These are phyloP conservation scores for Botrytis hyacinthi DNA, from an alignment of 2,329 filamentous ascomycete species.

Conservation along the genomic window DNA sequence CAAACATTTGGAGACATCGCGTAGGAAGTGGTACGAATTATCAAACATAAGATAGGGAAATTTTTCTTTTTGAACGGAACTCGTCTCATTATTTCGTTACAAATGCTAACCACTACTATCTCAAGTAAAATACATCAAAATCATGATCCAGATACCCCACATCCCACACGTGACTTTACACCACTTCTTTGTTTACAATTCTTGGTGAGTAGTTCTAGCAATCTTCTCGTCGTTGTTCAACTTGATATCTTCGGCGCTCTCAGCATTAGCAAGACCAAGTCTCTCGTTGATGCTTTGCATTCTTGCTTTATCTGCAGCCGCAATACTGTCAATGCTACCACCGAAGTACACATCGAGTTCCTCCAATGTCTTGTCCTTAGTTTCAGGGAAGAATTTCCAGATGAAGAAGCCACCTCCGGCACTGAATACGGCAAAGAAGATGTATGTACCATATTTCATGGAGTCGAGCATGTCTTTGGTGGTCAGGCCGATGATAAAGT, in stretches of 20 bases:
- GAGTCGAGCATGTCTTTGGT: conserved; percentile 44
- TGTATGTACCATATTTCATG: conserved; percentile 53
- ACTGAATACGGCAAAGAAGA: conserved; percentile 54
- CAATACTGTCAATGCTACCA: conserved; percentile 36
- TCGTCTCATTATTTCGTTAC: not conserved
- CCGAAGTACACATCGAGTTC: conserved; percentile 50
- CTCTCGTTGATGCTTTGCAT: conserved; percentile 32
- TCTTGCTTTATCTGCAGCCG: conserved; percentile 37
- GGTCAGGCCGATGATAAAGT: conserved; percentile 49
- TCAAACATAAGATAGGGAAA: too few species aligned
- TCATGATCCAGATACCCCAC: not conserved
- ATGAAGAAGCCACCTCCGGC: conserved; percentile 47
- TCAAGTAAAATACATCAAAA: not conserved
- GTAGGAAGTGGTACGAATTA: too few species aligned
- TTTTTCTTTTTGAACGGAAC: not conserved
- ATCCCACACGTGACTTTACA: not conserved
- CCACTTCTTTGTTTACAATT: not conserved
- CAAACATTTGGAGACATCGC: not conserved
- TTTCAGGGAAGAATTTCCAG: conserved; percentile 53
- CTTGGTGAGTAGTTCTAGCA: conserved; percentile 6
- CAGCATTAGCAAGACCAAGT: conserved; percentile 33
- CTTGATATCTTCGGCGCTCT: conserved; percentile 33
- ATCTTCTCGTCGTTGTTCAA: conserved; percentile 12
- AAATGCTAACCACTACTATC: not conserved
- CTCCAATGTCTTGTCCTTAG: conserved; percentile 52